Evolutionary conservation across 1,284 basidiomycete genomes (phyloP), one percentile per base, ranked within the genome.

Genomic region (Sanghuangporus baumii): DNA sequence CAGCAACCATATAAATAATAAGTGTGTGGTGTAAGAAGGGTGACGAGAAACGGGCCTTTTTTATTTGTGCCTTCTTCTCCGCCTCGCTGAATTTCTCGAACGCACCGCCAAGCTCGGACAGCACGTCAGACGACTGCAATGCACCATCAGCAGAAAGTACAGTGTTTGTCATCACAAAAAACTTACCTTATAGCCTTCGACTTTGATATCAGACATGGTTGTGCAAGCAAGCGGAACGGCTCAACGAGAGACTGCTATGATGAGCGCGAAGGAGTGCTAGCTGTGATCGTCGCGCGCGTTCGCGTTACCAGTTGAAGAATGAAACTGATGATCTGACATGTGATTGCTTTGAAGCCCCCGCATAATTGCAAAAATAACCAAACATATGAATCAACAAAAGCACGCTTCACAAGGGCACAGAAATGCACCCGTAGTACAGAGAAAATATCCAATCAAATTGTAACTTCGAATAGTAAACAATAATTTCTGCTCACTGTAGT

Each of bases 51-150:
- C 69, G 54, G 37, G 91, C 94, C 88, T 95, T 96, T 77, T 95
- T 94, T 65, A 96, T 87, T 74, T 91, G 87, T 47, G 80, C 77
- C 71, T 88, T 81, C 79, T 86, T 93, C 77, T 96, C 89, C 63
- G 81, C 76, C 59, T 92, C 89, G 59, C 79, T 82, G 78, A 85
- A 86, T 62, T 75, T 74, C 48, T 79, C 78, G 71, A 96, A 89
- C 16, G 83, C 82, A n/a, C 77, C 66, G 50, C 80, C 78, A 70
- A 97, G 84, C 55, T 75, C 78, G 20, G 81, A 75, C 65, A 94
- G 77, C 71, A 89, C 80, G 51, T 87, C 85, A 61, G 91, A 92
- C 55, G 89, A 77, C 92, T 94, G 18, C 57, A 38, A 23, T 12
- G 54, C 34, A 18, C 62, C 23, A 48, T 23, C 56, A 40, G 51